phyloP scores from a whole-genome alignment of 148 eudicot genomes.

The Chenopodium suecicum region DNA sequence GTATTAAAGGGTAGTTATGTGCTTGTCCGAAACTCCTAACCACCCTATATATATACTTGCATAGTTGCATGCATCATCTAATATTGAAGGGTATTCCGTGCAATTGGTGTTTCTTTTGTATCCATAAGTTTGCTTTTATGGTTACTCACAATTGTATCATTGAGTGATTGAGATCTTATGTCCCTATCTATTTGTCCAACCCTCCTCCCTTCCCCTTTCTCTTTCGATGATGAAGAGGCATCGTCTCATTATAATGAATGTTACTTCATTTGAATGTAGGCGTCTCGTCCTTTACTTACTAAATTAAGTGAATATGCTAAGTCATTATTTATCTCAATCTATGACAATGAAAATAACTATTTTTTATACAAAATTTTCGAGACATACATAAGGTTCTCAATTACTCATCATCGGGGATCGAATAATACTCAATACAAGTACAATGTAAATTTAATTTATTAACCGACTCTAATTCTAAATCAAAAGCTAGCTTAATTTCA shows the following conservation, averaged over 20 bases:
- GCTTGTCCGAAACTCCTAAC: no score
- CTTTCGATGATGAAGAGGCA: neutral
- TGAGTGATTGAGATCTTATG: neutral
- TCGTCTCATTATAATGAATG: neutral
- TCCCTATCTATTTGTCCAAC: constrained; percentile 22
- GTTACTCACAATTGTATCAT: no score
- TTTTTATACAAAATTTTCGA: no score
- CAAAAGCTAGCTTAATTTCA: no score
- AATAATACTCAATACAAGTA: no score
- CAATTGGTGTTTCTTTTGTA: constrained; percentile 19
- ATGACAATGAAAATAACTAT: neutral
- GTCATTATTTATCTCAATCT: neutral
- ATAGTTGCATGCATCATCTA: neutral
- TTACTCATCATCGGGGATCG: no score
- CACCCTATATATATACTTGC: neutral
- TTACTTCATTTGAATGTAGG: neutral
- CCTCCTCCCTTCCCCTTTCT: neutral
- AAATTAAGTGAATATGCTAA: neutral
- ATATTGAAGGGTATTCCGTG: constrained; percentile 1
- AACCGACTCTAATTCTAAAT: no score
- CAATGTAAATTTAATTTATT: no score
- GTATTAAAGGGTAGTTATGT: no score
- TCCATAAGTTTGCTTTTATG: neutral
- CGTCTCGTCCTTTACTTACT: neutral
- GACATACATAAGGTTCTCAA: no score